A percentile compares a stretch with the other conserved stretches of the same genome.
Evolutionary conservation across 2,329 filamentous ascomycete genomes (phyloP).

Genomic region (Phyllosticta paracitricarpa): DNA sequence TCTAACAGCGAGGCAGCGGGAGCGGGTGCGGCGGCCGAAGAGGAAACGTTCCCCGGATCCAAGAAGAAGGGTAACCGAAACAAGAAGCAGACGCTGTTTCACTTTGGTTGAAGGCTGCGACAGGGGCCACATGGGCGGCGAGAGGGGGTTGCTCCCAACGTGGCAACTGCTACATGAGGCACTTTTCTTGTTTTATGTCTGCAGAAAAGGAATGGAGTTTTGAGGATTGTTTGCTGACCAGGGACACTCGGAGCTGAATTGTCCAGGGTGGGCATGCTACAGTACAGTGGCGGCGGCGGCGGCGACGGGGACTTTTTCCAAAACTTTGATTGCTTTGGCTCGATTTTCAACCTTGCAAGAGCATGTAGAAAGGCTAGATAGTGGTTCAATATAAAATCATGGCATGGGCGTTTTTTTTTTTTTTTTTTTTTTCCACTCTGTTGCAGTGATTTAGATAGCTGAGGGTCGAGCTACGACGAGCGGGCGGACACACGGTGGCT

Average conservation of each 20-base stretch:
- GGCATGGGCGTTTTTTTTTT: too few species aligned
- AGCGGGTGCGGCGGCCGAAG: conserved; percentile 14
- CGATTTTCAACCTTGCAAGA: background rate
- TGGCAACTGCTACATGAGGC: background rate
- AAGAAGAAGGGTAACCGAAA: conserved; percentile 41
- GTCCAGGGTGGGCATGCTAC: background rate
- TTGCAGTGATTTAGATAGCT: too few species aligned
- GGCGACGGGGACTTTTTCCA: background rate
- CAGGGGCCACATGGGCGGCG: background rate
- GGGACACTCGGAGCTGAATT: background rate
- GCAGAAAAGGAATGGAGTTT: background rate
- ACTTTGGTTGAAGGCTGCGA: conserved; percentile 32
- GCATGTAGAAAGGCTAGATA: background rate
- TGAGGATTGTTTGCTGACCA: background rate
- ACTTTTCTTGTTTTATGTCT: background rate
- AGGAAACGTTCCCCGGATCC: conserved; percentile 15
- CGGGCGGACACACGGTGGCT: background rate
- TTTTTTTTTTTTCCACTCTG: too few species aligned
- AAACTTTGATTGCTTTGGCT: background rate
- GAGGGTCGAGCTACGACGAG: background rate
- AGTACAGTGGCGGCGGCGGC: background rate
- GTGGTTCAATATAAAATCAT: background rate
- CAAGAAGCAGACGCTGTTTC: conserved; percentile 42
- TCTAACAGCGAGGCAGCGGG: conserved; percentile 12
- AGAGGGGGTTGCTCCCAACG: background rate